Evolutionary conservation across 2,329 filamentous ascomycete species (phyloP), one percentile per base, ranked within the genome.

Genomic region (Achaetomium macrosporum): DNA sequence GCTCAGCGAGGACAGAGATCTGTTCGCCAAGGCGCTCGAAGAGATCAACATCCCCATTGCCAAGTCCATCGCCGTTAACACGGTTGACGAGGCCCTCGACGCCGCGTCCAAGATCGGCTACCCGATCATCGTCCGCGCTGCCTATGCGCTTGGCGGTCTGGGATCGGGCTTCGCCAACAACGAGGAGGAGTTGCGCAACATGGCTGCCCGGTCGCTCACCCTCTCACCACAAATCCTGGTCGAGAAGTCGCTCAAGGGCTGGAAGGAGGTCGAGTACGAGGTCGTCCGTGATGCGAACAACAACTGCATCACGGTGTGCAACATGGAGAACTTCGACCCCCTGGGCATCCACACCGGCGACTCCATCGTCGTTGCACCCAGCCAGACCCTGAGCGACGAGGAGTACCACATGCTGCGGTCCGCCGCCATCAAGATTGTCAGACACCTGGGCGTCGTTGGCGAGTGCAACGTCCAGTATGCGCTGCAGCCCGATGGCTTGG

Each of bases 391-490:
- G 66, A 95, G 88, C 66, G 93, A 99, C 64, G 93, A 97, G 76
- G 93, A 99, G 73, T 99, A 97, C 71, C 91, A 99, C 77, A 97
- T 99, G 93, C 88, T 99, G 63, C 90, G 93, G 65, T 90, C 90
- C 40, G 91, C 93, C 58, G 90, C 93, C 43, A 96, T 97, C 77
- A 97, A 97, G 79, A 96, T 99, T 66, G 88, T 99, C 64, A 87
- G 93, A 59, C 93, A 99, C 72, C 79, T 99, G 60, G 92, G 92
- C 62, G 93, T 99, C 47, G 92, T 97, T 44, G 93, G 93, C 70
- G 93, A 99, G 76, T 99, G 93, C 74, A 99, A 99, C 71, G 91
- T 96, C 33, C 92, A 97, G 73, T 99, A 99, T 71, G 91, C 91
- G 59, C 82, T 99, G 58, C 90, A 96, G 72, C 93, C 93, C 15